Evolutionary conservation across 129 eudicot species (phyloP), one percentile per base, ranked within the genome.

Genomic region (Arctium lappa): DNA sequence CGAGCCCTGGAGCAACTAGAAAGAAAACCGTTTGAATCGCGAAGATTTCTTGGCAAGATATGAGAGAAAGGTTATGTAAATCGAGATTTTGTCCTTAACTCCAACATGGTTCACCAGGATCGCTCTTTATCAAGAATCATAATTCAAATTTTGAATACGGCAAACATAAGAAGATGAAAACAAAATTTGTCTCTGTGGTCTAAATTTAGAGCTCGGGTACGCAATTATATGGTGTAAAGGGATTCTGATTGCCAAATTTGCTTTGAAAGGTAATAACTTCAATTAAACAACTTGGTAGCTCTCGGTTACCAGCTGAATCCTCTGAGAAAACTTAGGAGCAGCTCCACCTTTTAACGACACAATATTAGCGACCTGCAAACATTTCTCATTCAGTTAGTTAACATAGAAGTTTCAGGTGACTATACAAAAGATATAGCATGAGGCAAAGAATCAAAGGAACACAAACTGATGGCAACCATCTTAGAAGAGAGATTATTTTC

Each of bases 251-350:
- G 42, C 42, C 42, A 38, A 38, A 38, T 38, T 38, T 3, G 42
- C 13, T 44, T 44, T 44, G 12, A 7, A 42, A 2, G 48, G 48
- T 42, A 42, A 7, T 42, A 42, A 42, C 48, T 8, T 42, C 38
- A 18, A 50, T 90, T 84, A 92, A 31, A 90, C 97, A 37, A 92
- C 91, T 86, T 90, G 97, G 88, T 88, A 92, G 75, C 79, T 88
- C 48, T 90, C 97, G 1, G 94, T 33, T 33, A 33, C 36, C 36
- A 33, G 36, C 3, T 33, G 36, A 33, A 0, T 33, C 36, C 36
- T 33, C 42, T 3, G 42, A 38, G 42, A 38, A 38, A 38, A 38
- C 42, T 38, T 38, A 38, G 42, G 42, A 38, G 42, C 6, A 38
- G 7, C 6, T 86, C 11, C 48, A 42, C 48, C 48, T 42, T 42